Conservation (phyloP, 75 land plant species). For the Cunninghamia lanceolata region DNA sequence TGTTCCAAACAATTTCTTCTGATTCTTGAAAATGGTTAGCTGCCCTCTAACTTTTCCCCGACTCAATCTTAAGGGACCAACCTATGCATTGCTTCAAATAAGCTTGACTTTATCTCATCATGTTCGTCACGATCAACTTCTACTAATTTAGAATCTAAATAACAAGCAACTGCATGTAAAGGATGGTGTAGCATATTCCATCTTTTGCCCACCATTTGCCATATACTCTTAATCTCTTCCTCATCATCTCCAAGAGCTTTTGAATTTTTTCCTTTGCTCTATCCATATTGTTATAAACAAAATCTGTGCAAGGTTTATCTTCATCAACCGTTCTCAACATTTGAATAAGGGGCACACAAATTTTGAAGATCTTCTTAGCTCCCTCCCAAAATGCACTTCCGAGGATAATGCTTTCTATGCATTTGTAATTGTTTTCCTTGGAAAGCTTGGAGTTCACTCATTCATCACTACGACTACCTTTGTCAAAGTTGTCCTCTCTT, state of each 20-base stretch:
- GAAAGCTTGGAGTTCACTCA: background rate
- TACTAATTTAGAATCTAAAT: background rate
- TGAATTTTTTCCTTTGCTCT: background rate
- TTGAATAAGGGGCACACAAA: background rate
- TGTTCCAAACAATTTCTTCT: background rate
- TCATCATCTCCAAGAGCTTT: background rate
- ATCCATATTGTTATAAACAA: background rate
- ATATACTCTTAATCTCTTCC: background rate
- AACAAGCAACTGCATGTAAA: background rate
- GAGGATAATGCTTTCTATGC: background rate
- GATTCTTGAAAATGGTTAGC: background rate
- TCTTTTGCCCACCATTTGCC: background rate
- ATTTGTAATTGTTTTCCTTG: background rate
- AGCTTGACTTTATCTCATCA: background rate
- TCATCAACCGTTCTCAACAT: background rate
- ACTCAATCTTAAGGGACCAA: background rate
- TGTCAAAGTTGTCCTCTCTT: background rate
- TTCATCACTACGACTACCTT: background rate
- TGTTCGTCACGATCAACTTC: background rate
- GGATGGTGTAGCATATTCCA: background rate
- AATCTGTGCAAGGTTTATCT: background rate
- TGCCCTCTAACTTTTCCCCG: background rate
- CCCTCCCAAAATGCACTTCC: background rate
- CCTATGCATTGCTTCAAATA: background rate
- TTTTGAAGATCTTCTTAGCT: background rate